These are phyloP conservation scores for Neopestalotiopsis sp. DNA, from an alignment of 2,329 filamentous ascomycete species.

Conservation along the genomic window DNA sequence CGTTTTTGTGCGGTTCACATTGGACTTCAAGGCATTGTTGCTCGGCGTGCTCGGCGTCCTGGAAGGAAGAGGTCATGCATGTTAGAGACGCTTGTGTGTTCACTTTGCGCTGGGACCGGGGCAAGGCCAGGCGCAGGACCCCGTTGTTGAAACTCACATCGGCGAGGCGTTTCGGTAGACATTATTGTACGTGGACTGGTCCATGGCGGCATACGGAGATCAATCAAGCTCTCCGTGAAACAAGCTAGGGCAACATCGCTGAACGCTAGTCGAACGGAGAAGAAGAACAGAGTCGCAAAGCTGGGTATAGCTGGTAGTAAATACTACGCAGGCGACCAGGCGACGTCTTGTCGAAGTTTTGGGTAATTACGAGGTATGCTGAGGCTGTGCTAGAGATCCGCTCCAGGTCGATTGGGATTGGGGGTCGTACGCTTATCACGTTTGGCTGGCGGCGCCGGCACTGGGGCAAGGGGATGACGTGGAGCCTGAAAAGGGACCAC, in stretches of 20 bases:
- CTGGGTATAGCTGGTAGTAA: not conserved
- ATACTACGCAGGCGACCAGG: conserved; percentile 5
- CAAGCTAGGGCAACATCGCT: conserved; percentile 28
- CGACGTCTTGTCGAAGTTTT: not conserved
- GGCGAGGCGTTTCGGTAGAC: conserved; percentile 32
- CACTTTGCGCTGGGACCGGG: not conserved
- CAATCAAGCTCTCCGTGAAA: conserved; percentile 11
- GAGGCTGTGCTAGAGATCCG: conserved; percentile 17
- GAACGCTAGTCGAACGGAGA: not conserved
- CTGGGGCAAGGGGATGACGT: conserved; percentile 15
- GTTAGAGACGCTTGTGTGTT: conserved; percentile 22
- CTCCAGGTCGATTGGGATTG: not conserved
- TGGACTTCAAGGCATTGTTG: conserved; percentile 69
- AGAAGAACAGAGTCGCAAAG: not conserved
- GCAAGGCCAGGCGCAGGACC: not conserved
- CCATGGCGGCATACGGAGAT: conserved; percentile 27
- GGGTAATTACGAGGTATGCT: conserved; percentile 5
- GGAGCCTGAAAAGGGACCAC: conserved; percentile 6
- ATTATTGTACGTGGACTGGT: conserved; percentile 33
- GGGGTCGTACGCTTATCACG: conserved; percentile 16
- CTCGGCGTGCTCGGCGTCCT: conserved; percentile 30
- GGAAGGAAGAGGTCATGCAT: not conserved
- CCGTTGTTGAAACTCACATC: conserved; percentile 26
- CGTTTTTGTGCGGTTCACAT: conserved; percentile 88
- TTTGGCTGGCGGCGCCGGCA: conserved; percentile 11